Conservation (phyloP, 2,329 filamentous ascomycete species). For the Diaporthe humulicola region DNA sequence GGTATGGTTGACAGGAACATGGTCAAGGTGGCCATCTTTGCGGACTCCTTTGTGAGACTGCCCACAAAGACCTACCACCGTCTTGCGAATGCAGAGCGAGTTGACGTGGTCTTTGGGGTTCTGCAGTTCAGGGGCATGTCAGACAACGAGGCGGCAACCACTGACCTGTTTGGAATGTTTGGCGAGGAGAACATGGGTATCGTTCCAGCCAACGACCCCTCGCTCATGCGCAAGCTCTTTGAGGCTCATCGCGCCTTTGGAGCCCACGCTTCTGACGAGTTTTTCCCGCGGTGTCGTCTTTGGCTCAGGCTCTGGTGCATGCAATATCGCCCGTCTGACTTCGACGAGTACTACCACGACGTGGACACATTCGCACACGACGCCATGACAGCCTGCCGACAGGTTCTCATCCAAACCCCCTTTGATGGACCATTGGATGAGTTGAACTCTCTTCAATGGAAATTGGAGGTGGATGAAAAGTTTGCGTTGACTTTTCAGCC, state of each 20-base stretch:
- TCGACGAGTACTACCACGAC: no score
- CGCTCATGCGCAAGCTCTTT: not conserved
- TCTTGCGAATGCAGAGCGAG: not conserved
- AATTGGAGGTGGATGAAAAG: no score
- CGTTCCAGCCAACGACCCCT: not conserved
- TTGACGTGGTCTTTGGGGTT: not conserved
- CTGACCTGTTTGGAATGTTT: not conserved
- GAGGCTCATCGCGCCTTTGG: not conserved
- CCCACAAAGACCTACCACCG: not conserved
- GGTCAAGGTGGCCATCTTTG: not conserved
- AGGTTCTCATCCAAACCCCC: no score
- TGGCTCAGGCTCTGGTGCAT: no score
- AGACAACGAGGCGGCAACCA: not conserved
- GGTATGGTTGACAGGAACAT: not conserved
- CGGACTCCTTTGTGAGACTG: fast-evolving
- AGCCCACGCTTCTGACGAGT: not conserved
- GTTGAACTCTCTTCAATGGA: no score
- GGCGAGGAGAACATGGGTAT: not conserved
- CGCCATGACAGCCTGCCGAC: no score
- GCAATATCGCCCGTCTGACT: no score
- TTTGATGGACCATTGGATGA: no score
- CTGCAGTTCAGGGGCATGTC: not conserved
- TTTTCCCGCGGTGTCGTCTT: no score
- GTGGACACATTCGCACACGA: no score
- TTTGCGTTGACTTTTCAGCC: no score